These are phyloP conservation scores for Davidsoniella virescens DNA, from an alignment of 2,329 filamentous ascomycete species.

Conservation along the genomic window DNA sequence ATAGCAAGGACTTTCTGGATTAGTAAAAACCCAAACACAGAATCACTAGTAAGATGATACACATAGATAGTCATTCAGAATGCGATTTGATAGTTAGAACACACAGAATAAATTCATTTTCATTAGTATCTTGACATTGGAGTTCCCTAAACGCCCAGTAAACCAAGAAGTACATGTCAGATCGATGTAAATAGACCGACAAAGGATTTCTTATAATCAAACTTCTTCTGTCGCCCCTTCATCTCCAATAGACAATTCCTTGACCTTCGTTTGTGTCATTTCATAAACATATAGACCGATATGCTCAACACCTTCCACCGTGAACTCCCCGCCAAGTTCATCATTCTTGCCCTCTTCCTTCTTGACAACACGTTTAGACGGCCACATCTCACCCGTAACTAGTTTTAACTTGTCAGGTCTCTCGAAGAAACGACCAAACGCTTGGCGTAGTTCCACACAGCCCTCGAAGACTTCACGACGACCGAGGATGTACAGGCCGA, in stretches of 20 bases:
- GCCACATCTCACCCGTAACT: conserved; percentile 75
- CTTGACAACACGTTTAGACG: conserved; percentile 36
- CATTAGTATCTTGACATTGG: background rate
- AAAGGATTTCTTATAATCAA: background rate
- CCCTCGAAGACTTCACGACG: conserved; percentile 76
- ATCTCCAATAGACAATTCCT: conserved; percentile 24
- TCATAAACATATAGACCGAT: conserved; percentile 91
- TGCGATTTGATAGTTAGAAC: background rate
- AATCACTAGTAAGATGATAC: too few species aligned
- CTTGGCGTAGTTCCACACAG: conserved; percentile 72
- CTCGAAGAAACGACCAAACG: conserved; percentile 62
- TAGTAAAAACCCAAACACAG: too few species aligned
- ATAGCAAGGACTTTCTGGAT: too few species aligned
- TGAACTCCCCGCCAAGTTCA: conserved; percentile 38
- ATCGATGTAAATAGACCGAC: background rate
- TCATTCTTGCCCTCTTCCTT: conserved; percentile 24
- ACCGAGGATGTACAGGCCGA: conserved; percentile 85
- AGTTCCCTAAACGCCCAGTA: background rate
- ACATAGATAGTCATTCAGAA: background rate
- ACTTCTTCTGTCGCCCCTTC: background rate
- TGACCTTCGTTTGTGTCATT: conserved; percentile 58
- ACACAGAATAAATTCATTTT: background rate
- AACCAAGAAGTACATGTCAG: background rate
- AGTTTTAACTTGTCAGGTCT: conserved; percentile 70
- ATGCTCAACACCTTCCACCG: conserved; percentile 87